Conservation (phyloP, 176 grass and related monocot species). For the Paspalum vaginatum region DNA sequence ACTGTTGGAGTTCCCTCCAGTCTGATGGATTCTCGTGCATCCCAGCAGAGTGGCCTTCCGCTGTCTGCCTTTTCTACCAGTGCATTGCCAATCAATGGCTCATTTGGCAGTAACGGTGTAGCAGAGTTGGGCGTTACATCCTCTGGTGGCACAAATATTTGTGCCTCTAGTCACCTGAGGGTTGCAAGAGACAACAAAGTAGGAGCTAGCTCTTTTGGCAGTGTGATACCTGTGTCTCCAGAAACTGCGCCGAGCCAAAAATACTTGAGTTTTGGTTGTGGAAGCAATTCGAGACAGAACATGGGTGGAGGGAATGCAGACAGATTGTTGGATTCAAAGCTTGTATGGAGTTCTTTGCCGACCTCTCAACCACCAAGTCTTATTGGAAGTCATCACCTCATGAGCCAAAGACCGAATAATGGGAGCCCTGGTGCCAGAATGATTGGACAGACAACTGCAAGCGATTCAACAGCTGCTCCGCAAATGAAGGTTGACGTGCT, state of each 20-base stretch:
- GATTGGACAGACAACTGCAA: slow-evolving; percentile 41
- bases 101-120: slow-evolving; percentile 38
- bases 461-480: slow-evolving; percentile 30
- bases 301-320: slow-evolving; percentile 38
- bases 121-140: slow-evolving; percentile 45
- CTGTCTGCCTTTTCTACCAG: slow-evolving; percentile 46
- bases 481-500: slow-evolving; percentile 50
- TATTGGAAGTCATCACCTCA: slow-evolving; percentile 31
- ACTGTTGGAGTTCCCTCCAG: slow-evolving; percentile 41
- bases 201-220: slow-evolving; percentile 51
- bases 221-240: slow-evolving; percentile 6
- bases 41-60: slow-evolving; percentile 44
- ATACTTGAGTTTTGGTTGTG: slow-evolving; percentile 70
- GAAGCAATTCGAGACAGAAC: slow-evolving; percentile 44
- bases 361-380: slow-evolving; percentile 41
- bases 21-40: slow-evolving; percentile 47
- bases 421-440: slow-evolving; percentile 33
- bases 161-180: slow-evolving; percentile 46
- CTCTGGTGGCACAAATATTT: slow-evolving; percentile 18
- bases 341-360: slow-evolving; percentile 51
- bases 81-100: slow-evolving; percentile 38
- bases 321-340: slow-evolving; percentile 49
- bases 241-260: slow-evolving; percentile 51
- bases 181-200: slow-evolving; percentile 56
- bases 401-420: slow-evolving; percentile 47